Base-by-base conservation (phyloP, 176 grass and related monocot genomes). In the Puccinellia tenuiflora region DNA sequence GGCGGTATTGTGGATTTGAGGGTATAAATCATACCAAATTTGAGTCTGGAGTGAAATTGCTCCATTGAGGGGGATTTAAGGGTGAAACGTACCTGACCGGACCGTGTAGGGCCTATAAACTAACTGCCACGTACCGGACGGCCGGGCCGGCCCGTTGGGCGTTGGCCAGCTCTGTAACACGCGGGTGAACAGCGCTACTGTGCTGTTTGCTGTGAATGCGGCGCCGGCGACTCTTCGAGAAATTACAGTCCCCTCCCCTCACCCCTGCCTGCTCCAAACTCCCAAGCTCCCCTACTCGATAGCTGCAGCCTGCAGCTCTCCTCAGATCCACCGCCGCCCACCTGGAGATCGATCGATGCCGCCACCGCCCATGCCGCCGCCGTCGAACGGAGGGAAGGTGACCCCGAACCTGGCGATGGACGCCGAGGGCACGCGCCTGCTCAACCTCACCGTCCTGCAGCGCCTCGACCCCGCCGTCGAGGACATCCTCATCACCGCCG, bases 371-470 rank as follows among this genome's bases (percentile, higher is more conserved):
- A 38, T n/a, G 56, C 18, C 52, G 68, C 17, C 76, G 90, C 90
- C 89, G 47, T 53, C 91, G 35, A 87, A 77, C 84, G 94, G 73
- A 33, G 94, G 88, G 12, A 97, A 97, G 85, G 76, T 94, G 73
- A 90, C 90, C 20, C 94, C 94, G 16, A 97, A 94, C 77, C 90
- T 97, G 74, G 55, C 75, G 6, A 83, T 83, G 64, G 94, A 94
- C 83, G 87, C 91, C 45, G 89, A 94, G 57, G 90, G 71, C 50
- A 97, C 91, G 73, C 93, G 91, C 56, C 55, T 87, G 29, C 92
- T 97, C n/a, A 94, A 97, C 79, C 90, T 97, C 60, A 97, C 94
- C 60, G 94, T 97, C 33, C 90, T 97, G 17, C 94, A 94, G 78
- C 87, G 94, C 77, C 87, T 97, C 83, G 94, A 97, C 80, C 92